These are phyloP conservation scores for Scenedesmus sp. DNA, from an alignment of 163 green algal genomes.

Conservation along the genomic window DNA sequence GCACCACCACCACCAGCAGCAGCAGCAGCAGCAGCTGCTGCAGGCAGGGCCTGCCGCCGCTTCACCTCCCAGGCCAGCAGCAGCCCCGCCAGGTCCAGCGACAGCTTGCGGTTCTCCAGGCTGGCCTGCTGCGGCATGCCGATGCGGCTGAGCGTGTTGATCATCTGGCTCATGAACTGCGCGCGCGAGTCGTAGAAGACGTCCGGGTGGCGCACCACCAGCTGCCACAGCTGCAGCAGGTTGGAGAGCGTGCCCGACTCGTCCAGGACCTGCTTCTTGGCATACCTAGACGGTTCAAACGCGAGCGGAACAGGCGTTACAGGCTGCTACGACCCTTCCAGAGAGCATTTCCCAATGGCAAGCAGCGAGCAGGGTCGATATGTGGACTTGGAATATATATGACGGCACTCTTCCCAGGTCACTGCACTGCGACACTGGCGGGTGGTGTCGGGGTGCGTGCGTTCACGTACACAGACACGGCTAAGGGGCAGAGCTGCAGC, in stretches of 20 bases:
- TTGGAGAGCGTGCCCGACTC: slow-evolving; percentile 40
- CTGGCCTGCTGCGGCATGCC: slow-evolving; percentile 73
- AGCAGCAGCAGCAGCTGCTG: slow-evolving; percentile 17
- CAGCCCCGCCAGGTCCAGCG: slow-evolving; percentile 91
- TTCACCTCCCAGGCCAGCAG: slow-evolving; percentile 90
- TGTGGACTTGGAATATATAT: too few species aligned
- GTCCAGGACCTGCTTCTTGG: slow-evolving; percentile 61
- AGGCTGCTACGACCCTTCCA: too few species aligned
- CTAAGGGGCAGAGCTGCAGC: too few species aligned
- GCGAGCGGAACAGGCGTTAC: not conserved
- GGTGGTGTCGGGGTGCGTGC: too few species aligned
- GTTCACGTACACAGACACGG: too few species aligned
- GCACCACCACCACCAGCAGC: not conserved
- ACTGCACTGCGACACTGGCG: too few species aligned
- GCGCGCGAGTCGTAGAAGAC: slow-evolving; percentile 88
- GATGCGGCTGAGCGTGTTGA: slow-evolving; percentile 88
- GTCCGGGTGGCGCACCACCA: slow-evolving; percentile 58
- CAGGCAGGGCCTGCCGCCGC: slow-evolving; percentile 34
- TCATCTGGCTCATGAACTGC: slow-evolving; percentile 94
- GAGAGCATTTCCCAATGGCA: too few species aligned
- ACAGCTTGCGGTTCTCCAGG: slow-evolving; percentile 88
- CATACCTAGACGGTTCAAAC: slow-evolving; percentile 34
- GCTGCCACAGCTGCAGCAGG: slow-evolving; percentile 62
- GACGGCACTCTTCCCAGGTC: too few species aligned
- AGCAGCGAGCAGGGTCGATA: not conserved